Evolutionary conservation across 2,329 filamentous ascomycete species (phyloP).

Genomic region (Talaromyces sp.): DNA sequence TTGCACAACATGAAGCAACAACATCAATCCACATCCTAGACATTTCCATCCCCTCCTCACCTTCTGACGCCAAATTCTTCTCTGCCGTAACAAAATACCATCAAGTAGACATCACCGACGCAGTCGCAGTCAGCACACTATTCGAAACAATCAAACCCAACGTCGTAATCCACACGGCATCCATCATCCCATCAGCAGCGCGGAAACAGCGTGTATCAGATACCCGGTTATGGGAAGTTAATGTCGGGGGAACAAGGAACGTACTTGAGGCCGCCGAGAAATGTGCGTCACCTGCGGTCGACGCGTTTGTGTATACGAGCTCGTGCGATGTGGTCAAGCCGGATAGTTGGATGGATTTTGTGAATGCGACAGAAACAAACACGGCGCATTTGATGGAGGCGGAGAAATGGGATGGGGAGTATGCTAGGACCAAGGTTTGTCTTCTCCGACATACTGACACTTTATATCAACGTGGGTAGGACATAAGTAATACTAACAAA

Average conservation of each 20-base stretch:
- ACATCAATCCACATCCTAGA: constrained; percentile 7
- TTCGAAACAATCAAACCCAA: neutral
- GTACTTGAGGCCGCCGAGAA: neutral
- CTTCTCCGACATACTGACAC: neutral
- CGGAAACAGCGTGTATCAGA: neutral
- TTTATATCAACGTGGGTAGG: too few species aligned
- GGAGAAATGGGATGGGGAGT: constrained; percentile 2
- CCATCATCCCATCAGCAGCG: constrained; percentile 5
- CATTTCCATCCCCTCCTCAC: neutral
- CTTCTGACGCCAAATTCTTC: neutral
- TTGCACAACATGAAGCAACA: neutral
- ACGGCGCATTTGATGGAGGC: neutral
- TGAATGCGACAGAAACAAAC: neutral
- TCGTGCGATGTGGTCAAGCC: constrained; percentile 9
- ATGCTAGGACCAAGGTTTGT: constrained; percentile 3
- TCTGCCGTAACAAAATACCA: neutral
- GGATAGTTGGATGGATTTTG: constrained; percentile 9
- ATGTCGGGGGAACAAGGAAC: constrained; percentile 1
- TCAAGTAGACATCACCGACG: constrained; percentile 3
- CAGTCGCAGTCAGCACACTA: neutral
- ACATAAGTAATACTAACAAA: neutral
- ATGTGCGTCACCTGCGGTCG: neutral
- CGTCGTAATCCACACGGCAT: constrained; percentile 4
- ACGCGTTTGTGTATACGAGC: constrained; percentile 6
- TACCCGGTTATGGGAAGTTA: constrained; percentile 2